Conservation (phyloP, 2,329 filamentous ascomycete species). For the Calonectria pseudoreteaudii region DNA sequence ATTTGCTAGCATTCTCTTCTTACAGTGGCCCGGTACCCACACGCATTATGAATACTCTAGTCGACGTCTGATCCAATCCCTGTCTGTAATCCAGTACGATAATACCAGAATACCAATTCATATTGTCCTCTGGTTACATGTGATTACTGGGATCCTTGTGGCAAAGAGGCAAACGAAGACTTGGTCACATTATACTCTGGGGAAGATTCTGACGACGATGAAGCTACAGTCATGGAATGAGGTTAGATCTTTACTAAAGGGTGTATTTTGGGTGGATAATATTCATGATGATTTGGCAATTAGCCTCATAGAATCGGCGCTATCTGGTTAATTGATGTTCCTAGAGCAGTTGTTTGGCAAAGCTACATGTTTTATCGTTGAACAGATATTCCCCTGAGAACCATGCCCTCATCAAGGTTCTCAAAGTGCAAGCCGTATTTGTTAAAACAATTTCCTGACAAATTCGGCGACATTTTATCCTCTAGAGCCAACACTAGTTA, state of each 20-base stretch:
- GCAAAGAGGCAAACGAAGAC: neutral
- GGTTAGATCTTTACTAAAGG: neutral
- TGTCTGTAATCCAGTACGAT: neutral
- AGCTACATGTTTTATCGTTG: too few species aligned
- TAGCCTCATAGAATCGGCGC: neutral
- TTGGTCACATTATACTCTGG: neutral
- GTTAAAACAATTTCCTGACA: neutral
- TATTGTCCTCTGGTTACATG: neutral
- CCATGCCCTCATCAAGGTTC: too few species aligned
- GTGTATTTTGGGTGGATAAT: neutral
- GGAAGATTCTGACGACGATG: neutral
- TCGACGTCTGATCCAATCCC: neutral
- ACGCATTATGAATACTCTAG: neutral
- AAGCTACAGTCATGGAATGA: neutral
- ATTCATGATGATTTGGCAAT: neutral
- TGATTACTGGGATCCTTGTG: neutral
- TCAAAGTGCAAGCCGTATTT: too few species aligned
- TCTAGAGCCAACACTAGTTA: neutral
- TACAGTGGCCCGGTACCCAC: neutral
- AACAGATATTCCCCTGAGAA: too few species aligned
- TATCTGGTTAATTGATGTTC: neutral
- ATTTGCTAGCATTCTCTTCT: constrained; percentile 7
- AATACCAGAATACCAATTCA: neutral
- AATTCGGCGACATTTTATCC: neutral
- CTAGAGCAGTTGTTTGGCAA: neutral